Base-by-base conservation (phyloP, 352 stramenopile genomes). In the Thraustotheca clavata region DNA sequence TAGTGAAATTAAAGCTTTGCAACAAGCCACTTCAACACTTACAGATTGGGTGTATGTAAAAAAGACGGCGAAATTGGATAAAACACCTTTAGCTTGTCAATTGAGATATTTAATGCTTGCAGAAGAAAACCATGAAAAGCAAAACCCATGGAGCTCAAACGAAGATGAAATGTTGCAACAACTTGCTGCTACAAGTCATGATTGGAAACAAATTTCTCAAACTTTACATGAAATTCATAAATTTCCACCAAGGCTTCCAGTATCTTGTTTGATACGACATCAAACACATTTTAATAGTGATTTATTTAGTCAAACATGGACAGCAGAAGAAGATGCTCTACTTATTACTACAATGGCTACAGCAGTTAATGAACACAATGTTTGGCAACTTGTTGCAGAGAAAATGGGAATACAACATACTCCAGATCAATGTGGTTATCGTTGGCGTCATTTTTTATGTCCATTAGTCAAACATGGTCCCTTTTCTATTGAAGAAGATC, bases 351-450 rank as follows among this genome's bases (percentile, higher is more conserved):
- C 38, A 40, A 24, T 65, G n/a, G 38, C 20, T 20, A 26, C 20
- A 20, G n/a, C 43, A 9, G 40, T 40, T 0, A 35, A 24, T 27
- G 57, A 65, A 24, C 7, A 2, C 16, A 65, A 65, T 33, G 38
- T 65, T 22, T 65, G 57, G 57, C 57, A 41, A 18, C 39, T 65
- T 20, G 57, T 65, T 29, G 57, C 57, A 18, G 57, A 65, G 32
- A 40, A n/a, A 3, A 29, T 65, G 22, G 57, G 34, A 16, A 52
- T 52, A 24, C 41, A 46, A 12, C 47, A 54, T 31, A 24, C 31
- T 9, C 36, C 57, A 18, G 32, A 65, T 22, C 57, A 65, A 33
- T 65, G 57, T 22, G 57, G 57, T n/a, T 54, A 50, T 16, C 57
- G 57, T 29, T 65, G 57, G 57, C 57, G 57, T 18, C 22, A 65